Evolutionary conservation across 2,329 filamentous ascomycete species (phyloP), one percentile per base, ranked within the genome.

Genomic region (Colletotrichum euphorbiae): DNA sequence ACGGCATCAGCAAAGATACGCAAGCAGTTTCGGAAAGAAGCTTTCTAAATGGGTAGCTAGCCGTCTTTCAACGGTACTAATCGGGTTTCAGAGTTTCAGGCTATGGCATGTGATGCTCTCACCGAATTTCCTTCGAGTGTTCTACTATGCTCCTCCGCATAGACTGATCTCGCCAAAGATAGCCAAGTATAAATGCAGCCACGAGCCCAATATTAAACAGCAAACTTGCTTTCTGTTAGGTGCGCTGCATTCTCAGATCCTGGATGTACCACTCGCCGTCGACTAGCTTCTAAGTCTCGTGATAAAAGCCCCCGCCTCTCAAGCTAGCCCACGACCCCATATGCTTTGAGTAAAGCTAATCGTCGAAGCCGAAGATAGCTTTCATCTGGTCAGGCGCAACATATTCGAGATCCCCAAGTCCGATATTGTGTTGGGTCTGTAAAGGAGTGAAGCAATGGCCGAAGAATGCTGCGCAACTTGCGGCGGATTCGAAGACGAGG

Each of bases 361-460:
- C 46, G 8, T 50, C 46, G 21, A 51, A 71, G 38, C 24, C 60
- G 40, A 68, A 72, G 8, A 70, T 56, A 19, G 63, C 62, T 52
- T 70, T 62, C 50, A 72, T 58, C 43, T 60, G 21, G 31, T 60
- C 56, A 17, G 40, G 61, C 12, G 52, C 69, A 13, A 69, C 69
- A 45, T 73, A 73, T 62, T 74, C 73, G 31, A 77, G 72, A 50
- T 74, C 73, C 1, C 73, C 74, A 3, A 56, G 43, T 8, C 71
- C 71, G 7, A 77, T 54, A 45, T 72, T 72, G 66, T 75, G 74
- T 48, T 72, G 61, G 9, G 72, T 73, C 43, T 75, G 70, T 38
- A 73, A 60, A 17, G 17, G 45, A 3, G 67, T 59, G 33, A 75
- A 72, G 46, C 72, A 69, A 8, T 63, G 67, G 28, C 31, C 28